Conservation (phyloP, 768 basidiomycete genomes). For the Boletus tomentosulus region DNA sequence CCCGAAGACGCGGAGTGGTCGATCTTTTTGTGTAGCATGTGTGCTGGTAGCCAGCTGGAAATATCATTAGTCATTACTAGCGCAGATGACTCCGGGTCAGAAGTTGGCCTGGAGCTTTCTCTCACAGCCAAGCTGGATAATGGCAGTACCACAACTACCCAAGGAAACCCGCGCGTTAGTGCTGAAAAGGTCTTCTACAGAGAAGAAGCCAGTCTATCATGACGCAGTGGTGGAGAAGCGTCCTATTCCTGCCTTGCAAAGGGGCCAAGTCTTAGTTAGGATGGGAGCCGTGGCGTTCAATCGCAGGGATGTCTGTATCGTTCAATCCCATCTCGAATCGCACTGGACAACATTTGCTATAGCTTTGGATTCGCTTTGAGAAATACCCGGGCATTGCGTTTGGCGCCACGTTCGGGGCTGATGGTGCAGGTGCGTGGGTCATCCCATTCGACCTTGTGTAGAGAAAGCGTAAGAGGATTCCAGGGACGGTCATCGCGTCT, state of each 20-base stretch:
- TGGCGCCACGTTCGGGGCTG: slow-evolving; percentile 62
- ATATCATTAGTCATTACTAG: not conserved
- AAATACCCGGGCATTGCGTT: slow-evolving; percentile 59
- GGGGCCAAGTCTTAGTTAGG: slow-evolving; percentile 61
- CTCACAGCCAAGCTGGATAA: not conserved
- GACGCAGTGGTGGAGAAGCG: slow-evolving; percentile 52
- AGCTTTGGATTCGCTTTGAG: slow-evolving; percentile 75
- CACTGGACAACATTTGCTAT: not conserved
- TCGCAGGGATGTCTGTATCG: slow-evolving; percentile 57
- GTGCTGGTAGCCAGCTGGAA: not conserved
- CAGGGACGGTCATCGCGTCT: slow-evolving; percentile 63
- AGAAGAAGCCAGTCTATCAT: slow-evolving; percentile 45
- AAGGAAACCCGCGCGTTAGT: slow-evolving; percentile 45
- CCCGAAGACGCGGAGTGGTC: slow-evolving; percentile 28
- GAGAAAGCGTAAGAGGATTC: not conserved
- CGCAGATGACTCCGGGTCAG: no score
- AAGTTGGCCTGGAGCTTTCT: not conserved
- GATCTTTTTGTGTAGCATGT: slow-evolving; percentile 33
- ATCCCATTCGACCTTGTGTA: not conserved
- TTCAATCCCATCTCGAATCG: not conserved
- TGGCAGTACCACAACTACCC: slow-evolving; percentile 27
- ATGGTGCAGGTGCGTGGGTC: slow-evolving; percentile 59
- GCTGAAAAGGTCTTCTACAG: slow-evolving; percentile 40
- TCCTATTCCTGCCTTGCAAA: slow-evolving; percentile 46
- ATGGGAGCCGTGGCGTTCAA: slow-evolving; percentile 73